Conservation (phyloP, 495 filamentous ascomycete genomes). For the Xylaria longipes region DNA sequence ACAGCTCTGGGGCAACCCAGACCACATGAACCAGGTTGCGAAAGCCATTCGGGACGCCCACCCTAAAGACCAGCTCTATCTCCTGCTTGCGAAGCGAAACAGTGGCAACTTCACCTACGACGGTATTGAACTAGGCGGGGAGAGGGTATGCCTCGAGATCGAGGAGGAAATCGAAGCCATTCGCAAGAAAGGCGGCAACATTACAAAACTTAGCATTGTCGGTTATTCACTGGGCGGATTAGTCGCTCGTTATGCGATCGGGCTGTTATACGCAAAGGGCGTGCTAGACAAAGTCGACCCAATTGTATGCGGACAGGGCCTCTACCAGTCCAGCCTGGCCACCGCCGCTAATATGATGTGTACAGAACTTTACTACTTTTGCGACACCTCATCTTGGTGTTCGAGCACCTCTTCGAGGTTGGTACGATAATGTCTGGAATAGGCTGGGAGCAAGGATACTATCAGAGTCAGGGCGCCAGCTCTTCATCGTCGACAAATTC, state of each 20-base stretch:
- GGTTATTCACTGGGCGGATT: slow-evolving; percentile 92
- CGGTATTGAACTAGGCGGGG: slow-evolving; percentile 88
- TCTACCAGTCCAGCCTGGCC: not conserved
- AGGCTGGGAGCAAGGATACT: slow-evolving; percentile 76
- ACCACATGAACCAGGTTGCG: slow-evolving; percentile 76
- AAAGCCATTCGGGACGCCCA: slow-evolving; percentile 69
- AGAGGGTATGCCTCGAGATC: slow-evolving; percentile 86
- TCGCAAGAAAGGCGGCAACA: slow-evolving; percentile 65
- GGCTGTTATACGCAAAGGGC: slow-evolving; percentile 79
- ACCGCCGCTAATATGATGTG: slow-evolving; percentile 28
- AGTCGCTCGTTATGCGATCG: slow-evolving; percentile 85
- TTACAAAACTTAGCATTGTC: slow-evolving; percentile 82
- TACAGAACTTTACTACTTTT: slow-evolving; percentile 89
- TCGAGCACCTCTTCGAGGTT: slow-evolving; percentile 73
- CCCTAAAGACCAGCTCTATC: slow-evolving; percentile 68
- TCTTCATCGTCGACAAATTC: slow-evolving; percentile 88
- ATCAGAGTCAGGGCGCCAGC: slow-evolving; percentile 80
- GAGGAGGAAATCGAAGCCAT: slow-evolving; percentile 79
- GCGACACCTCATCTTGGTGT: slow-evolving; percentile 90
- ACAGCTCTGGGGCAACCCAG: slow-evolving; percentile 91
- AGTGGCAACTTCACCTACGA: slow-evolving; percentile 88
- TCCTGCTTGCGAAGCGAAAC: slow-evolving; percentile 81
- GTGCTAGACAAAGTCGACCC: slow-evolving; percentile 80
- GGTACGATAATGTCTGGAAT: slow-evolving; percentile 76
- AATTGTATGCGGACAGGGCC: slow-evolving; percentile 56